These are phyloP conservation scores for Trichomonascaceae sp. DNA, from an alignment of 1,139 yeast species.

Conservation along the genomic window DNA sequence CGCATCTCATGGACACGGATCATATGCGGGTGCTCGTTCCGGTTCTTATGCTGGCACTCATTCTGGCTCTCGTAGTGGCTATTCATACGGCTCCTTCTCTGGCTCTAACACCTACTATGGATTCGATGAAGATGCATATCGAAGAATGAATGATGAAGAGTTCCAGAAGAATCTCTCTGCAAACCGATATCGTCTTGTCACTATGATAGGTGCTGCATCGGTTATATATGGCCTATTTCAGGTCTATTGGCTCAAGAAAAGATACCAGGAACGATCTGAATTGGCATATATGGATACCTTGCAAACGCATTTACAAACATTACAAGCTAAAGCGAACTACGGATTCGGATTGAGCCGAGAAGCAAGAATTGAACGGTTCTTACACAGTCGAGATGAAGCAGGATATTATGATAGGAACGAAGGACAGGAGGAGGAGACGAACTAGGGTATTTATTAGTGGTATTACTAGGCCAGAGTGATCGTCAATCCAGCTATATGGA, in stretches of 20 bases:
- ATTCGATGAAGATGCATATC: constrained; percentile 18
- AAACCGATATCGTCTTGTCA: constrained; percentile 26
- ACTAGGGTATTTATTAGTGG: background rate
- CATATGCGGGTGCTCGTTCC: too few species aligned
- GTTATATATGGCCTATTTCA: constrained; percentile 26
- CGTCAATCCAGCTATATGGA: too few species aligned
- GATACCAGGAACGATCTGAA: constrained; percentile 20
- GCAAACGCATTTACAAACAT: constrained; percentile 21
- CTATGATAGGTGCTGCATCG: constrained; percentile 21
- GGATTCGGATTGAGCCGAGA: constrained; percentile 24
- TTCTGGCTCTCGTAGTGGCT: background rate
- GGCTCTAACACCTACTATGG: constrained; percentile 11
- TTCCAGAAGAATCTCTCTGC: constrained; percentile 28
- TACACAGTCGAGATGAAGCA: constrained; percentile 26
- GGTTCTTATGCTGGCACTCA: background rate
- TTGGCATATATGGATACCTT: constrained; percentile 18
- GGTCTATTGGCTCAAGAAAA: constrained; percentile 21
- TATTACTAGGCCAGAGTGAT: too few species aligned
- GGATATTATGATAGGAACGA: constrained; percentile 20
- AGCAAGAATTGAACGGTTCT: constrained; percentile 28
- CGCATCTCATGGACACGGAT: too few species aligned
- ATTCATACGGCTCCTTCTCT: background rate
- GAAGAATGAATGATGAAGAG: constrained; percentile 21
- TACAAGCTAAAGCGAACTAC: constrained; percentile 23
- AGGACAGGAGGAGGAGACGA: background rate